A percentile compares a stretch with the other conserved stretches of the same genome.
phyloP scores from a whole-genome alignment of 441 rosid species.

The Gossypium gossypioides region DNA sequence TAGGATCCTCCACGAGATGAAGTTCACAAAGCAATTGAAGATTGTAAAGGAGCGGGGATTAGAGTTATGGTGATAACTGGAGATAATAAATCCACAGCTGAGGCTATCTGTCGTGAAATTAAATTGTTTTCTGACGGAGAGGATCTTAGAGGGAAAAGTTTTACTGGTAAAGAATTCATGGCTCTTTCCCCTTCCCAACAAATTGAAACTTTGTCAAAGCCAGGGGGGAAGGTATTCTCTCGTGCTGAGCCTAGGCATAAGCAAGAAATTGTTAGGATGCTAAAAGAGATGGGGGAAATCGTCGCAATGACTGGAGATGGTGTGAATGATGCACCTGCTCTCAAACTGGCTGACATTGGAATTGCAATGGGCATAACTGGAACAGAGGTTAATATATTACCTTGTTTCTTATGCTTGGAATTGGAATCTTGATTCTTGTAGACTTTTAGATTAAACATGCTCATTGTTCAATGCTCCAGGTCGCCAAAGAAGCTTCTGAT shows the following conservation, averaged over 20 bases:
- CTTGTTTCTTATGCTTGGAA: not conserved
- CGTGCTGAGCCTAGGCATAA: slow-evolving; percentile 90
- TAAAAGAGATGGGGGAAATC: slow-evolving; percentile 73
- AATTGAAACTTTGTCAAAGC: slow-evolving; percentile 40
- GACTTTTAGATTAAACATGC: not conserved
- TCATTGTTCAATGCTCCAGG: slow-evolving; percentile 1
- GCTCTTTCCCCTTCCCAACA: slow-evolving; percentile 42
- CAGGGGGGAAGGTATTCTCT: slow-evolving; percentile 79
- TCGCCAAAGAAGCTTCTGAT: slow-evolving; percentile 87
- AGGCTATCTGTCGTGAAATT: slow-evolving; percentile 72
- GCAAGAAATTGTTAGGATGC: slow-evolving; percentile 79
- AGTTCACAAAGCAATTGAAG: slow-evolving; percentile 61
- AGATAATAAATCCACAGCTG: slow-evolving; percentile 88
- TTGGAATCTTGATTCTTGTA: not conserved
- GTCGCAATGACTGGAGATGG: slow-evolving; percentile 98
- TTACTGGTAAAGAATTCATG: slow-evolving; percentile 67
- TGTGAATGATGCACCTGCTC: slow-evolving; percentile 89
- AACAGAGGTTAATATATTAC: slow-evolving; percentile 53
- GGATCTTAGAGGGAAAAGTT: slow-evolving; percentile 53
- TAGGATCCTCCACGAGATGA: slow-evolving; percentile 93
- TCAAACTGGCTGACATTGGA: slow-evolving; percentile 86
- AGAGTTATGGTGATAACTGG: slow-evolving; percentile 85
- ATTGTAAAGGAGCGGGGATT: slow-evolving; percentile 76
- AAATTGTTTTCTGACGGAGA: slow-evolving; percentile 43
- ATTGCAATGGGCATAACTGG: slow-evolving; percentile 92